Base-by-base conservation (phyloP, 164 flowering plant genomes). In the Nymphaea thermarum region DNA sequence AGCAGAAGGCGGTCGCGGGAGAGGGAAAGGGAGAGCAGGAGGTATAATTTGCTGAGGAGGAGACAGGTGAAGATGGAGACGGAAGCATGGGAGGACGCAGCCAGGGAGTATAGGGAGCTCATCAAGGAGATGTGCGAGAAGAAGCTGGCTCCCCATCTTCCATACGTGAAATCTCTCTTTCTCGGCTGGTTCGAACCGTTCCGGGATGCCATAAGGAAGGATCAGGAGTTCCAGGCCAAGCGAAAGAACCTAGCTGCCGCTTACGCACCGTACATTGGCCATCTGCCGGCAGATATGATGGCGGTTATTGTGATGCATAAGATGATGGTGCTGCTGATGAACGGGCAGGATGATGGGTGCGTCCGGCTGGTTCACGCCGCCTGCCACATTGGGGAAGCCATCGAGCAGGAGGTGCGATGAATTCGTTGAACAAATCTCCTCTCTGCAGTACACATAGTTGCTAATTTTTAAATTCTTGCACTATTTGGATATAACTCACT, bases 291-390 rank as follows among this genome's bases (percentile, higher is more conserved):
- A 0, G 98, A 89, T 68, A 91, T 89, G 73, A 86, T 90, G 85
- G 96, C 98, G 3, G 83, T 94, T n/a, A 91, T 94, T 67, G 91
- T 86, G 41, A 89, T 94, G 98, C 96, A 94, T 73, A 94, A 87
- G 75, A 82, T 91, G 83, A 88, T 94, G 97, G 87, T 79, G 5
- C 64, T 89, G 80, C 68, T 94, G 71, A 86, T 87, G 96, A 73
- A 71, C 62, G 88, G 77, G 18, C 74, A 77, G 60, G 87, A 82
- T 2, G 84, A 79, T 17, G 84, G 90, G 64, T 82, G 79, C 44
- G 89, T 88, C 53, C 75, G 81, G 60, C 81, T 94, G 66, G 90
- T 89, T 70, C 88, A 86, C 64, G 96, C 96, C 65, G 97, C 98
- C 0, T 71, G 86, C 69, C 80, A 83, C 60, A 82, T 93, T 67